A percentile compares a stretch with the other conserved stretches of the same genome.
These are phyloP conservation scores for Naganishia onofrii DNA, from an alignment of 768 basidiomycete genomes.

Conservation along the genomic window DNA sequence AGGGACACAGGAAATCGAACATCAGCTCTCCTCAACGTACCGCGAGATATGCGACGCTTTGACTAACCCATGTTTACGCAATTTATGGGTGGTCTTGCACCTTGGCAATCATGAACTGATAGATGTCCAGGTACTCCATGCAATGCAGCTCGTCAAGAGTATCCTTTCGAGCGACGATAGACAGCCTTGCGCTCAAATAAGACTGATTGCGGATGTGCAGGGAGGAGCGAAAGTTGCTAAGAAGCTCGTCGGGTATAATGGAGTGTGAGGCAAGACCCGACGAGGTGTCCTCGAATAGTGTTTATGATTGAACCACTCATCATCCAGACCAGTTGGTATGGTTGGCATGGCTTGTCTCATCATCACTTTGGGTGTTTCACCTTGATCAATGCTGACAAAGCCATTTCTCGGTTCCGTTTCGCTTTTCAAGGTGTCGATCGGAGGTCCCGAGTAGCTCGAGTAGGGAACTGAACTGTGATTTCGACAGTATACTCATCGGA, in stretches of 20 bases:
- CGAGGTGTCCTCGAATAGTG: too few relatives aligned
- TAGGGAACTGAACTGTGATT: too few relatives aligned
- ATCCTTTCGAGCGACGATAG: not conserved
- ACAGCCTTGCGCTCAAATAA: not conserved
- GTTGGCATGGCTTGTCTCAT: not conserved
- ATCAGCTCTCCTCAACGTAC: not conserved
- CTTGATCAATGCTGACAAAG: not conserved
- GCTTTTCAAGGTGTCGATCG: constrained; percentile 4
- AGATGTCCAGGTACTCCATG: not conserved
- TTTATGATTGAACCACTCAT: not conserved
- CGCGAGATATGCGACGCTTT: not conserved
- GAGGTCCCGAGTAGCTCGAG: not conserved
- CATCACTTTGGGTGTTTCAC: not conserved
- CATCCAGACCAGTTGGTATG: not conserved
- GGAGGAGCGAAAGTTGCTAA: too few relatives aligned
- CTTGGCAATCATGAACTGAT: not conserved
- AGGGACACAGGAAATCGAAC: not conserved
- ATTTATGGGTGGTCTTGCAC: not conserved
- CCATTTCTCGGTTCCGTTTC: not conserved
- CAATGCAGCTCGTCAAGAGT: not conserved
- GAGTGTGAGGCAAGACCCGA: too few relatives aligned
- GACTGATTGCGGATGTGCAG: too few relatives aligned
- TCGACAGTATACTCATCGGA: too few relatives aligned
- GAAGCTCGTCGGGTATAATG: too few relatives aligned
- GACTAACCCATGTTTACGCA: not conserved